phyloP scores from a whole-genome alignment of 2,329 filamentous ascomycete species.

The Pseudocercospora musae region DNA sequence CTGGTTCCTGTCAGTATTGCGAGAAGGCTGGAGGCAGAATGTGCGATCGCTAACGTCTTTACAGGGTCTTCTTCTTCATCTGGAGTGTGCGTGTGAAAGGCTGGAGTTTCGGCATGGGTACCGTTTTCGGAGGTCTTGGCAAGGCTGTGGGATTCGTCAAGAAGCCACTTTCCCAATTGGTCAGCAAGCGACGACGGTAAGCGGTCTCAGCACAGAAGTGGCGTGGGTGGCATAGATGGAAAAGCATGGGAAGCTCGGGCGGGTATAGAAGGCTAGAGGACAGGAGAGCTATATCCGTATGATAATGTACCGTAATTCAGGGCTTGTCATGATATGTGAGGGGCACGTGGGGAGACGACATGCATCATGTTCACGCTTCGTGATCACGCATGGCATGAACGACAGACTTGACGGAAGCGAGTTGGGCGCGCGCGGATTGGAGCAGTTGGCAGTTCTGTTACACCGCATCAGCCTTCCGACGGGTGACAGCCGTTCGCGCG shows the following conservation, averaged over 20 bases:
- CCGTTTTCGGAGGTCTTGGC: conserved; percentile 51
- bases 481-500: conserved; percentile 8
- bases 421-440: neutral
- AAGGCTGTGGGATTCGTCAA: conserved; percentile 40
- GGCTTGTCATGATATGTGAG: neutral
- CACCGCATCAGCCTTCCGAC: conserved; percentile 8
- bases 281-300: neutral
- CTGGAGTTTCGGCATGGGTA: conserved; percentile 67
- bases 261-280: neutral
- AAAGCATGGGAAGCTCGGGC: neutral
- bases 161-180: conserved; percentile 30
- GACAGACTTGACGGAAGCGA: neutral
- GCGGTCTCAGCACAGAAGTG: neutral
- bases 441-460: conserved; percentile 9
- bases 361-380: neutral
- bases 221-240: neutral
- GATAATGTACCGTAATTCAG: neutral
- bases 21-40: neutral
- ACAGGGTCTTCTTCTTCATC: conserved; percentile 55
- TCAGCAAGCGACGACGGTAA: conserved; percentile 21
- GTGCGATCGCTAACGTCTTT: neutral
- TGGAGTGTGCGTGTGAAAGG: conserved; percentile 68
- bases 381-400: neutral
- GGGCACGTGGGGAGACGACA: neutral
- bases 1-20: conserved; percentile 35